Evolutionary conservation across 768 basidiomycete species (phyloP).

Genomic region (Hemileccinum rubropunctum): DNA sequence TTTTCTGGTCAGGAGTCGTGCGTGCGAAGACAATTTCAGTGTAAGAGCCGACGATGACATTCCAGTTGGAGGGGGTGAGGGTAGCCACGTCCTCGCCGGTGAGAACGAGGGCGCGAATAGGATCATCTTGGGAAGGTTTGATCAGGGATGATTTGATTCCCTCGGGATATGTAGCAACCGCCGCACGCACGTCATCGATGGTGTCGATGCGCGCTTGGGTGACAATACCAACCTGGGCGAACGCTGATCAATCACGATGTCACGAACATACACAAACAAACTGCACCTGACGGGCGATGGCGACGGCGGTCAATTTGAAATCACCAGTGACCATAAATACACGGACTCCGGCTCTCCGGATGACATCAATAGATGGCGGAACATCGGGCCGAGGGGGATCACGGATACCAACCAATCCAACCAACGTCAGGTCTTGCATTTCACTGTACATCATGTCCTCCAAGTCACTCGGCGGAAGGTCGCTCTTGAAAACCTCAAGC

Average conservation of each 20-base stretch:
- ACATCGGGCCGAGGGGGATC: slow-evolving; percentile 55
- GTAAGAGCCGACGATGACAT: slow-evolving; percentile 36
- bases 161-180: slow-evolving; percentile 16
- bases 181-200: slow-evolving; percentile 27
- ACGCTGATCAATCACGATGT: slow-evolving; percentile 2
- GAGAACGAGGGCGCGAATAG: slow-evolving; percentile 38
- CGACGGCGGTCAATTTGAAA: slow-evolving; percentile 50
- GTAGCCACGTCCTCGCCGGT: slow-evolving; percentile 44
- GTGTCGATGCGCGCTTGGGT: slow-evolving; percentile 37
- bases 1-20: slow-evolving; percentile 56
- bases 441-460: slow-evolving; percentile 39
- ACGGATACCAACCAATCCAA: slow-evolving; percentile 52
- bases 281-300: slow-evolving; percentile 46
- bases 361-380: slow-evolving; percentile 43
- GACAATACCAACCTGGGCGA: slow-evolving; percentile 40
- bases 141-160: slow-evolving; percentile 18
- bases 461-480: slow-evolving; percentile 28
- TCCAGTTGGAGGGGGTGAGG: slow-evolving; percentile 39
- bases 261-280: background rate
- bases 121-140: slow-evolving; percentile 38
- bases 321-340: slow-evolving; percentile 61
- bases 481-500: slow-evolving; percentile 24
- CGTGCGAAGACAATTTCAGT: slow-evolving; percentile 51
- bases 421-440: slow-evolving; percentile 40
- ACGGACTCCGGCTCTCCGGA: slow-evolving; percentile 48